Base-by-base conservation (phyloP, 2,329 filamentous ascomycete genomes). In the Arachnomyces sp. region DNA sequence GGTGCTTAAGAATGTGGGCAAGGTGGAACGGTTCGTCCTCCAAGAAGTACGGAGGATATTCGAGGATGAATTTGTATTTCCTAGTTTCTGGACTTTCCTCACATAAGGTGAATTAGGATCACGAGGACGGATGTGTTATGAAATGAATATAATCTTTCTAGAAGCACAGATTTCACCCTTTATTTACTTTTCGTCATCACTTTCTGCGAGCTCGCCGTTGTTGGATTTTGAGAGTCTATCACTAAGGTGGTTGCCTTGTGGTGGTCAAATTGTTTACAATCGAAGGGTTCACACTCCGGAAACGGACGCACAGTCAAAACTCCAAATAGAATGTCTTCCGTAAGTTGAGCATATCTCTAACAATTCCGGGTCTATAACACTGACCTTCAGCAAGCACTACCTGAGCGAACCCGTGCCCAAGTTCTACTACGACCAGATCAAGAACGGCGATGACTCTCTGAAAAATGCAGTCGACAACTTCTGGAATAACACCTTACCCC, bases 21-120 rank as follows among this genome's bases (percentile, higher is more conserved):
- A 98, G 71, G 92, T 98, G 43, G 92, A 98, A 68, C 84, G 87
- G 54, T 98, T 98, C 61, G 87, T 98, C 42, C 72, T 98, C 44
- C 90, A 96, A 61, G 90, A 96, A 65, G 92, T 98, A 46, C 80
- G 90, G 58, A 78, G 88, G 56, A 96, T 98, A 53, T 96, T 98
- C 56, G 92, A 98, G 65, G 92, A 96, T 59, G 92, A 98, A 62
- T 92, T 96, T 66, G 89, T 96, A 46, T 96, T 94, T 66, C 92
- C 92, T 33, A 95, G 89, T 63, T 96, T 93, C 64, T 96, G 90
- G 89, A 96, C 90, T 1, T 95, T 96, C 62, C 68, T 98, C 53
- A 82, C 96, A 33, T 94, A 64, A 66, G 37, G 18, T 15, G 20
- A 25, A n/a, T n/a, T n/a, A n/a, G n/a, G 20, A 25, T 25, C 20